Conservation (phyloP, 2,329 filamentous ascomycete species). For the Trichoderma asperellum region DNA sequence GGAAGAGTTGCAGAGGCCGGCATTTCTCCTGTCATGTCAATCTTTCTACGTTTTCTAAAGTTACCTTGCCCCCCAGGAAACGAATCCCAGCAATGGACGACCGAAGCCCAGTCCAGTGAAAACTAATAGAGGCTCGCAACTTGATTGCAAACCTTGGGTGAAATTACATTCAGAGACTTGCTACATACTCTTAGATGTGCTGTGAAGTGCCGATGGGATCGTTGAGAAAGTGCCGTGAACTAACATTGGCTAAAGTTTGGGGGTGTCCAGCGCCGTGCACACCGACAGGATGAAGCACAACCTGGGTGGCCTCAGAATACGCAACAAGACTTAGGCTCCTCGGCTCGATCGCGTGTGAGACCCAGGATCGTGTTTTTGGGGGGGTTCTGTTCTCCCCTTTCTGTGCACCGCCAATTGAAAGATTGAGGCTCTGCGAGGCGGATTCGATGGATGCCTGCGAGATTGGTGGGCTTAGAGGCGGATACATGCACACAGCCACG, state of each 20-base stretch:
- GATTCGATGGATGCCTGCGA: conserved; percentile 2
- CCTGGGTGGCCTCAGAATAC: neutral
- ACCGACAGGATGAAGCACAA: neutral
- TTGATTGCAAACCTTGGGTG: neutral
- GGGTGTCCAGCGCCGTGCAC: neutral
- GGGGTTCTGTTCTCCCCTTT: neutral
- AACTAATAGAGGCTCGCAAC: neutral
- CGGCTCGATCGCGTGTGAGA: neutral
- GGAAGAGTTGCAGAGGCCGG: neutral
- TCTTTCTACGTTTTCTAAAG: neutral
- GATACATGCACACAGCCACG: conserved; percentile 17
- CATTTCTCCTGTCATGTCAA: neutral
- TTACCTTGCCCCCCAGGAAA: neutral
- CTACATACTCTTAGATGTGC: neutral
- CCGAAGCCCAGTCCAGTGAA: neutral
- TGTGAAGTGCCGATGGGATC: neutral
- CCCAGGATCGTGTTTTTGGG: neutral
- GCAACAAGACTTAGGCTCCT: neutral
- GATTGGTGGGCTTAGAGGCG: conserved; percentile 4
- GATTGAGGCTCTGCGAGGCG: conserved; percentile 13
- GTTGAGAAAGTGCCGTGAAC: neutral
- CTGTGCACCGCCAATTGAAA: neutral
- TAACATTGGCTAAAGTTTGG: neutral
- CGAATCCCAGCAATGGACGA: neutral
- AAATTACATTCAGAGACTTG: neutral